Conservation (phyloP, 2,329 filamentous ascomycete species). For the Magnaporthales sp. region DNA sequence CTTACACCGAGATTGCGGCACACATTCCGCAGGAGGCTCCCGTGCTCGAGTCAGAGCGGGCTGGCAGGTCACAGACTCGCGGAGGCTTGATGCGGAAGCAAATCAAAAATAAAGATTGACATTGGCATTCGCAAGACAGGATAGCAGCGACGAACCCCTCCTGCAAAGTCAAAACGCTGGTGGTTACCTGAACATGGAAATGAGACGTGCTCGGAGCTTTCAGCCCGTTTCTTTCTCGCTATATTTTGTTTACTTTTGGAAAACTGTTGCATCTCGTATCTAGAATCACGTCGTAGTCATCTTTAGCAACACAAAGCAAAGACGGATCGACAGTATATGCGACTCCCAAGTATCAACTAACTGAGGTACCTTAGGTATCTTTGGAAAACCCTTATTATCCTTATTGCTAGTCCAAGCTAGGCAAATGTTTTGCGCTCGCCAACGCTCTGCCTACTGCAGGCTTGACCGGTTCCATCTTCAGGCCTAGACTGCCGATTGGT, state of each 20-base stretch:
- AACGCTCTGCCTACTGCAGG: too few species aligned
- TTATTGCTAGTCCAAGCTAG: neutral
- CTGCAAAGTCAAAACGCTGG: neutral
- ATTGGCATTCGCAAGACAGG: neutral
- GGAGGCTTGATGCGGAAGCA: neutral
- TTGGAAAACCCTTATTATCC: too few species aligned
- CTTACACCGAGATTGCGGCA: neutral
- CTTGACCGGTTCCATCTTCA: too few species aligned
- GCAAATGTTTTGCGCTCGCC: neutral
- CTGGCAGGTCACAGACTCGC: neutral
- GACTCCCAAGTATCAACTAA: neutral
- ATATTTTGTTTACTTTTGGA: neutral
- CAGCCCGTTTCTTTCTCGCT: neutral
- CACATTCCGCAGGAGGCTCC: neutral
- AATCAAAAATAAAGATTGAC: neutral
- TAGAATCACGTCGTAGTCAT: too few species aligned
- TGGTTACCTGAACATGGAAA: neutral
- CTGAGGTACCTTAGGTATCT: neutral
- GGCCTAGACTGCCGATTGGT: neutral
- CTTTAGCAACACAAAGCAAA: neutral
- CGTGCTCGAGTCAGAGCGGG: neutral
- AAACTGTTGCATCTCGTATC: too few species aligned
- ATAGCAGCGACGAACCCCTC: neutral
- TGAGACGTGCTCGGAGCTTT: neutral
- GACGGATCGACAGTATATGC: neutral